Evolutionary conservation across 768 basidiomycete species (phyloP).

Genomic region (Leccinum longicurvipes): DNA sequence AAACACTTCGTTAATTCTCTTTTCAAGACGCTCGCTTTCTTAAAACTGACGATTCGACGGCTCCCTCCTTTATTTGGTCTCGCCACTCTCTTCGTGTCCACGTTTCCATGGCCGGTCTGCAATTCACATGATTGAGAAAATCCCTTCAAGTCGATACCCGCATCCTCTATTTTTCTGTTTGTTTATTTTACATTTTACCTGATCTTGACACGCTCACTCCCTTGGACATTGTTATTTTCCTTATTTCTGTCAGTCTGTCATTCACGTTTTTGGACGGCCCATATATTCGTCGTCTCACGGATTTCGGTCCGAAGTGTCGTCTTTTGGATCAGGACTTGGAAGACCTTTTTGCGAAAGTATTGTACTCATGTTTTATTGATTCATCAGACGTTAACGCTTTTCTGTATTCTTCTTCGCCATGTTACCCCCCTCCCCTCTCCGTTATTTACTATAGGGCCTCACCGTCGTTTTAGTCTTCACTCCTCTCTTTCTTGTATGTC

Average conservation of each 20-base stretch:
- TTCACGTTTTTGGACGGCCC: background rate
- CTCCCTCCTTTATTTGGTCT: background rate
- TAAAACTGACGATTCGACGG: background rate
- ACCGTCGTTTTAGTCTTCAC: background rate
- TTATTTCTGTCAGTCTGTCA: background rate
- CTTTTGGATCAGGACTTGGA: background rate
- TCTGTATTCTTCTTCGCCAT: background rate
- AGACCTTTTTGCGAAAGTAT: background rate
- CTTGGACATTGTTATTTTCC: background rate
- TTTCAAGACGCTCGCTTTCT: background rate
- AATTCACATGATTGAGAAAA: constrained; percentile 7
- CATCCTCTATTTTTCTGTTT: background rate
- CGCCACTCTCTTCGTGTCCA: background rate
- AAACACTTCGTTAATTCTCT: background rate
- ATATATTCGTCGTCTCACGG: background rate
- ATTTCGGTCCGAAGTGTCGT: background rate
- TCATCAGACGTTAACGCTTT: background rate
- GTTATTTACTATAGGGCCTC: background rate
- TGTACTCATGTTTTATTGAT: background rate
- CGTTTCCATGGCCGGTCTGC: background rate
- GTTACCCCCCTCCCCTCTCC: background rate
- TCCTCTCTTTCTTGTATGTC: background rate
- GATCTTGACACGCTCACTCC: background rate
- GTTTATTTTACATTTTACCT: background rate
- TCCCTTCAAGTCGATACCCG: constrained; percentile 13